phyloP scores from a whole-genome alignment of 371 early-diverging fungal genomes.

The Mucor indicus region DNA sequence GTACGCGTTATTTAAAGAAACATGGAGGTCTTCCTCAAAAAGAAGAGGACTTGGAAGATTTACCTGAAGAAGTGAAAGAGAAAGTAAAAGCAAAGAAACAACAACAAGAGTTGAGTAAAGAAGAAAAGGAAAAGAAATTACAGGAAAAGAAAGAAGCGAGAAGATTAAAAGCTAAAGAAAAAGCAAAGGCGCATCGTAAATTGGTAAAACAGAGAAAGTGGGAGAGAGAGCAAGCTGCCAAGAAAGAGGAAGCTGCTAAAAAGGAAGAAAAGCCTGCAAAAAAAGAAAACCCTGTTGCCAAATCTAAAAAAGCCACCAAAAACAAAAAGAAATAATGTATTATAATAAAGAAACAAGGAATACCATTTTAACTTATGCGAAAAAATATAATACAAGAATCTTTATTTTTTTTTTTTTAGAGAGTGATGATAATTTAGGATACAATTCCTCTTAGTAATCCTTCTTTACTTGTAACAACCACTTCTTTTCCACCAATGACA shows the following conservation, averaged over 20 bases:
- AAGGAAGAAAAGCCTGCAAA: constrained; percentile 4
- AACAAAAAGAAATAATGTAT: no score
- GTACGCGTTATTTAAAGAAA: constrained; percentile 17
- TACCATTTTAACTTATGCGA: no score
- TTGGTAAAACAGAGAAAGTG: constrained; percentile 12
- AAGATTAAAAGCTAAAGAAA: constrained; percentile 4
- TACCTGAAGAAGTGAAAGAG: constrained; percentile 3
- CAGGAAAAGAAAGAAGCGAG: constrained; percentile 9
- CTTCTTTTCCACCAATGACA: constrained; percentile 38
- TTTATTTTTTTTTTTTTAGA: constrained; percentile 1
- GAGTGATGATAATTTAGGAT: no score
- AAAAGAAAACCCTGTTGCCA: neutral
- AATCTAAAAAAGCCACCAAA: no score
- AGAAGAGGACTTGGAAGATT: neutral
- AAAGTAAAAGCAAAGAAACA: constrained; percentile 9
- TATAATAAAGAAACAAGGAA: no score
- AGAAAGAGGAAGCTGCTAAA: neutral
- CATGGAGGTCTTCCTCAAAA: constrained; percentile 4
- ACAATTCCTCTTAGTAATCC: constrained; percentile 36
- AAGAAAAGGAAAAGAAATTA: neutral
- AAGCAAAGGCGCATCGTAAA: constrained; percentile 15
- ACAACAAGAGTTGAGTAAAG: constrained; percentile 1
- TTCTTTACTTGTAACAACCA: constrained; percentile 45
- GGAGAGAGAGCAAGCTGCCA: constrained; percentile 11
- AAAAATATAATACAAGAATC: no score